Evolutionary conservation across 2,329 filamentous ascomycete genomes (phyloP), one percentile per base, ranked within the genome.

Genomic region (Diaporthe aspalathi): DNA sequence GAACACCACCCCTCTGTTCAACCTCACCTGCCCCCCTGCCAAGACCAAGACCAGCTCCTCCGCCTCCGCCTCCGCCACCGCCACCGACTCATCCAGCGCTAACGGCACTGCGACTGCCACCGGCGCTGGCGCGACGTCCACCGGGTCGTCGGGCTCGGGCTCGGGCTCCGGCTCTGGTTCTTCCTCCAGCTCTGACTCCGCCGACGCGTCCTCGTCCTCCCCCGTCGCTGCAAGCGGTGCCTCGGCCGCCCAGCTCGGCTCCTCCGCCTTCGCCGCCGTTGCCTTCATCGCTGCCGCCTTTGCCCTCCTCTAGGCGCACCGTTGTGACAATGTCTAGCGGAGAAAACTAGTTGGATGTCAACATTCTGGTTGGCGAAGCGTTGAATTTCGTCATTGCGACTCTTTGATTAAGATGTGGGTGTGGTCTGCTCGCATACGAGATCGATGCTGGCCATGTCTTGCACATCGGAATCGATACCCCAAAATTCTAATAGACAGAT

Each of bases 101-200:
- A 92, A 91, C 80, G 88, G 81, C 89, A 92, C 76, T 85, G 87
- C 75, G 87, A 91, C 73, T 87, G 92, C 69, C 91, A 93, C 78
- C 90, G 91, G 76, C 90, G 92, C 79, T 86, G 90, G 69, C 92
- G 92, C 72, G 90, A 93, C 63, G 83, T 97, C 76, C 91, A 93
- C 77, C 86, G 96, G 75, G 92, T 93, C 74, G 89, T 68, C 62
- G 45, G 62, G 73, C 22, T 70, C 68, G 24, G 74, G 73, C 27
- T 67, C 73, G 40, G 74, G 78, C 22, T 73, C 72, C 52, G 60
- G 72, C 49, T 73, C 74, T n/a, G 75, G 76, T 66, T 75, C 77
- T 29, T 75, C 72, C 53, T 76, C 79, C 5, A 49, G 52, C 45
- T 67, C 71, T 2, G 50, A 22, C 38, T 65, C 70, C 29, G 29